These are phyloP conservation scores for Rhynchospora pubera DNA, from an alignment of 176 grass and related monocot species.

Conservation along the genomic window DNA sequence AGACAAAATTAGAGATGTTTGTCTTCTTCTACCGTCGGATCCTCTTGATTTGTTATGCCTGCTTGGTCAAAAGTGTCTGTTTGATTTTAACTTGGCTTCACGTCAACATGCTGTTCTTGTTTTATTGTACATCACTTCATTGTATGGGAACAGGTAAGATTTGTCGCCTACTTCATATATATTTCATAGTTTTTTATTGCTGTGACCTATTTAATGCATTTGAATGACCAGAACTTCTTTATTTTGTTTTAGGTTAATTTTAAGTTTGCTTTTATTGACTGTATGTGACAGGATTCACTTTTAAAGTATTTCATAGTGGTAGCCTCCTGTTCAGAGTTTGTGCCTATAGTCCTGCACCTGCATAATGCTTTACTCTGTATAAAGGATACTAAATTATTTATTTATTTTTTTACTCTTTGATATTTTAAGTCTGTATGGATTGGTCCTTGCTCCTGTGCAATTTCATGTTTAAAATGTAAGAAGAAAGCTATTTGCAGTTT, in stretches of 20 bases:
- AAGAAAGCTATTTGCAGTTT: background rate
- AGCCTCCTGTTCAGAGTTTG: background rate
- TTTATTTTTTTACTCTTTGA: background rate
- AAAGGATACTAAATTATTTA: background rate
- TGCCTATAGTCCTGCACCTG: background rate
- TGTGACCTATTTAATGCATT: constrained; percentile 2
- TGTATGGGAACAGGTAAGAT: constrained; percentile 78
- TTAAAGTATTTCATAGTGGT: background rate
- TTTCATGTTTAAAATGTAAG: background rate
- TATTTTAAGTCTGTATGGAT: background rate
- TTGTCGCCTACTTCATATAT: constrained; percentile 4
- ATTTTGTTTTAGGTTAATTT: background rate
- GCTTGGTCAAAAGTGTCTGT: constrained; percentile 54
- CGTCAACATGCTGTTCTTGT: constrained; percentile 73
- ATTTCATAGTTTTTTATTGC: constrained; percentile 2
- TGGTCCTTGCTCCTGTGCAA: background rate
- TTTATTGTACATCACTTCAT: constrained; percentile 60
- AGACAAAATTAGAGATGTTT: constrained; percentile 71
- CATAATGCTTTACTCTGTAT: background rate
- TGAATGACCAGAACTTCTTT: background rate
- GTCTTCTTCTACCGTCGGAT: constrained; percentile 60
- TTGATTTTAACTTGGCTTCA: constrained; percentile 72
- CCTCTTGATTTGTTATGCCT: constrained; percentile 74
- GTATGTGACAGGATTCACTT: background rate
- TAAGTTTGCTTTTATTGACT: background rate